phyloP scores from a whole-genome alignment of 768 basidiomycete species.

The Tulasnella calospora region DNA sequence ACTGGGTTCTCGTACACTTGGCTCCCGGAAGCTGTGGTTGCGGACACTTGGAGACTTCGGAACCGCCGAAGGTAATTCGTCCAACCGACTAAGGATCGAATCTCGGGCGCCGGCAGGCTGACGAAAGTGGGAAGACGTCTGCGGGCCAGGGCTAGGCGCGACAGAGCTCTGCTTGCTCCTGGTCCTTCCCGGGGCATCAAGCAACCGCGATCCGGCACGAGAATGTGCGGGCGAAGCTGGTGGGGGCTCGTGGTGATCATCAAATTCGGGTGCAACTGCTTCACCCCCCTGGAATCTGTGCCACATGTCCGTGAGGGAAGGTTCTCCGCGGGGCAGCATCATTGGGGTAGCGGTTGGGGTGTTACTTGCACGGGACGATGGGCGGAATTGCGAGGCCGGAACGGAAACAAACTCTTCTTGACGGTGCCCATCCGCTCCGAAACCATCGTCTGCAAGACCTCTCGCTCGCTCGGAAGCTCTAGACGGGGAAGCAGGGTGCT shows the following conservation, averaged over 20 bases:
- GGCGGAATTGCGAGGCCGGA: background rate
- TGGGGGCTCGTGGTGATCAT: background rate
- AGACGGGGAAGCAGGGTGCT: background rate
- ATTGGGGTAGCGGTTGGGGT: background rate
- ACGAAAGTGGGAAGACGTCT: background rate
- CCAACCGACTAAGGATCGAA: slow-evolving; percentile 2
- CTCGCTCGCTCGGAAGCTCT: background rate
- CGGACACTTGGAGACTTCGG: background rate
- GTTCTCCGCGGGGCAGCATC: background rate
- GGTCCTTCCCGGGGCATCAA: background rate
- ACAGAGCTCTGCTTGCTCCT: slow-evolving; percentile 1
- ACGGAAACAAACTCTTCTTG: slow-evolving; percentile 2
- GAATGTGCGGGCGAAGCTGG: background rate
- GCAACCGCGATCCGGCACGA: background rate
- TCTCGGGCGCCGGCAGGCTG: background rate
- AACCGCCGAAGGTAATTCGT: background rate
- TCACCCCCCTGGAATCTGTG: background rate
- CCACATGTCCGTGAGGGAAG: background rate
- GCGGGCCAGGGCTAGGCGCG: background rate
- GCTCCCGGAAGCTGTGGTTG: background rate
- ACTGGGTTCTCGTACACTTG: background rate
- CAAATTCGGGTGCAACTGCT: background rate
- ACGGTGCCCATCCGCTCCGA: slow-evolving; percentile 12
- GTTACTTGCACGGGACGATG: background rate
- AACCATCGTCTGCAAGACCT: background rate